These are phyloP conservation scores for Westerdykella sp. DNA, from an alignment of 2,329 filamentous ascomycete genomes.

Conservation along the genomic window DNA sequence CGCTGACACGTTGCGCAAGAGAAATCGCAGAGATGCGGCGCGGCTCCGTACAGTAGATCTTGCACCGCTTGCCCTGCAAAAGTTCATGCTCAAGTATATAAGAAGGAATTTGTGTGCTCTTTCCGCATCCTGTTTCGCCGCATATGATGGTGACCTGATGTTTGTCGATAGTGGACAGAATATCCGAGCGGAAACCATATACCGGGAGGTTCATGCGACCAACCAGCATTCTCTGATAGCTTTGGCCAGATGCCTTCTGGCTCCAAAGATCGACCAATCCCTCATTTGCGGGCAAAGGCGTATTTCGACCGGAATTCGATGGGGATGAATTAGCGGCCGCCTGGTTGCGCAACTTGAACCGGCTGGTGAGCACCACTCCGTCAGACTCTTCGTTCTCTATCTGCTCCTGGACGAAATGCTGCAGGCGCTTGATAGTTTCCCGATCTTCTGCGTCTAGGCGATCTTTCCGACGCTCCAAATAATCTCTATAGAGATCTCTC, in stretches of 20 bases:
- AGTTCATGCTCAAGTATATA: constrained; percentile 90
- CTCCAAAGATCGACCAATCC: constrained; percentile 47
- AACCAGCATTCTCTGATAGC: constrained; percentile 73
- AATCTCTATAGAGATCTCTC: constrained; percentile 80
- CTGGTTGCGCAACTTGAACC: constrained; percentile 53
- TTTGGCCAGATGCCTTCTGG: constrained; percentile 44
- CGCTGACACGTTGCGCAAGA: constrained; percentile 83
- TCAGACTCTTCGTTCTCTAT: constrained; percentile 51
- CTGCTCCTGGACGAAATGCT: constrained; percentile 62
- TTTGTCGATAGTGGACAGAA: constrained; percentile 68
- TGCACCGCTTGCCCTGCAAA: constrained; percentile 71
- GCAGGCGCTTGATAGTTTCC: constrained; percentile 59
- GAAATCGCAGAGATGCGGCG: constrained; percentile 95
- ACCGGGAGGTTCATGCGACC: constrained; percentile 80
- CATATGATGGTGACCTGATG: constrained; percentile 90
- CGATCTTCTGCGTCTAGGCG: constrained; percentile 67
- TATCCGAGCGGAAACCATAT: constrained; percentile 73
- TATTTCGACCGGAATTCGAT: constrained; percentile 27
- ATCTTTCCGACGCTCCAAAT: constrained; percentile 63
- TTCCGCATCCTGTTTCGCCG: constrained; percentile 94
- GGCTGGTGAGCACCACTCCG: constrained; percentile 63
- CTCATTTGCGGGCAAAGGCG: constrained; percentile 29
- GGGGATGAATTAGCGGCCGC: constrained; percentile 19
- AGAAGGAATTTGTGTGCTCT: constrained; percentile 94
- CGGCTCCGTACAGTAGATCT: constrained; percentile 93